phyloP scores from a whole-genome alignment of 768 basidiomycete genomes.

The Collybia sordida region DNA sequence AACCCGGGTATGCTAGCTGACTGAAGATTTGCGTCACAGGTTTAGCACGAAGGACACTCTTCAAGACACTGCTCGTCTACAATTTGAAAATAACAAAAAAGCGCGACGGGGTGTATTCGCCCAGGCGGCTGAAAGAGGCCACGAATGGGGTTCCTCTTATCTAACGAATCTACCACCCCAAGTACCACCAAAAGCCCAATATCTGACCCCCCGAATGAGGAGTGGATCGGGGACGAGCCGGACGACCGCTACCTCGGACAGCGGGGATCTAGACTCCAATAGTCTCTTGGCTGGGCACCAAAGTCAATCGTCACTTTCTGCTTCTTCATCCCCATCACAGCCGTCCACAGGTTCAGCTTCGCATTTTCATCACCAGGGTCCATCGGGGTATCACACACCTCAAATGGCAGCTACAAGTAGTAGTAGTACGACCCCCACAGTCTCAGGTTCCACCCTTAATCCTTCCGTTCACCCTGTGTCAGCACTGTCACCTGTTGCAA shows the following conservation, averaged over 20 bases:
- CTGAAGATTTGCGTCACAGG: slow-evolving; percentile 33
- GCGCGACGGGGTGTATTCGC: slow-evolving; percentile 68
- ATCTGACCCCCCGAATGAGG: slow-evolving; percentile 56
- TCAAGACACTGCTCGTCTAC: slow-evolving; percentile 76
- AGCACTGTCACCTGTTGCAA: slow-evolving; percentile 75
- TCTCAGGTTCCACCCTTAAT: slow-evolving; percentile 33
- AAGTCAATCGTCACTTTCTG: slow-evolving; percentile 54
- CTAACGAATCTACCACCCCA: slow-evolving; percentile 44
- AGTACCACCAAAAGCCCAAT: slow-evolving; percentile 44
- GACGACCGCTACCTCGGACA: slow-evolving; percentile 74
- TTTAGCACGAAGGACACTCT: slow-evolving; percentile 74
- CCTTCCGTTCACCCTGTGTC: slow-evolving; percentile 35
- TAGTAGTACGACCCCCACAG: slow-evolving; percentile 30
- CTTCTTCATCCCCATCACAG: slow-evolving; percentile 65
- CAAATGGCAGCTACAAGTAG: slow-evolving; percentile 27
- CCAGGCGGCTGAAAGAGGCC: slow-evolving; percentile 68
- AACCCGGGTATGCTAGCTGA: neutral
- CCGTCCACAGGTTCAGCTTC: slow-evolving; percentile 47
- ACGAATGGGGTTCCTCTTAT: slow-evolving; percentile 52
- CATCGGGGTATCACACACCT: slow-evolving; percentile 23
- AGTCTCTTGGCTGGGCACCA: slow-evolving; percentile 37
- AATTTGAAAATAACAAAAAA: slow-evolving; percentile 80
- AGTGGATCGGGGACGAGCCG: slow-evolving; percentile 83
- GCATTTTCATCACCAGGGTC: slow-evolving; percentile 32
- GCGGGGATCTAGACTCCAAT: slow-evolving; percentile 57